phyloP scores from a whole-genome alignment of 129 eudicot genomes.

The Ambrosia trifida region DNA sequence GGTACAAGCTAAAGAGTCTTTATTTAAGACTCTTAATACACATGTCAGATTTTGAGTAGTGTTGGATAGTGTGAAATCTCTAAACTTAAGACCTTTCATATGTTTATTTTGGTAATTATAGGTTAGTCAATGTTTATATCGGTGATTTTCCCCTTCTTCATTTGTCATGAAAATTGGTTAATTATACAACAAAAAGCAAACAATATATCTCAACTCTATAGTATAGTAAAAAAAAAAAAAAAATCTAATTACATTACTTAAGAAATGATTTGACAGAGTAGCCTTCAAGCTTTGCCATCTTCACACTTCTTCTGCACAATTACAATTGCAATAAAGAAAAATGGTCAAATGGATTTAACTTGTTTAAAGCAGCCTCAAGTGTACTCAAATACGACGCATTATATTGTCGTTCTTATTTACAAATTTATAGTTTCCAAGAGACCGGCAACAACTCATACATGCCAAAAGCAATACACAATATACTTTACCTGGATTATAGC shows the following conservation, averaged over 20 bases:
- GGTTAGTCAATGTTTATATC: no score
- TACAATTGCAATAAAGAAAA: not conserved
- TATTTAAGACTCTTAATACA: no score
- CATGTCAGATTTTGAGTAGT: no score
- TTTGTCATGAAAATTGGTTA: no score
- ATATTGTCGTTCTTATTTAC: slow-evolving; percentile 1
- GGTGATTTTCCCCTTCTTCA: no score
- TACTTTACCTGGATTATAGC: slow-evolving; percentile 61
- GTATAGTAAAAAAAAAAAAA: not conserved
- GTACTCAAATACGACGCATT: not conserved
- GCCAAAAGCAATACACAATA: not conserved
- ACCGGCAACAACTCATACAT: not conserved
- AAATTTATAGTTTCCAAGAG: not conserved
- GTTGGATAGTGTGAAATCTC: no score
- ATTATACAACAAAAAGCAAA: no score
- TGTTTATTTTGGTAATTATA: no score
- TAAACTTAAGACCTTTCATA: no score
- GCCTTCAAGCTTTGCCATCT: slow-evolving; percentile 54
- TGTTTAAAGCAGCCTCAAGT: not conserved
- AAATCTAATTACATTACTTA: not conserved
- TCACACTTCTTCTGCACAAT: slow-evolving; percentile 60
- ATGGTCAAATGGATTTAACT: not conserved
- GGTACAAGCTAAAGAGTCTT: no score
- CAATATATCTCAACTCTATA: no score
- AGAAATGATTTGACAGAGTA: slow-evolving; percentile 48